A percentile compares a stretch with the other conserved stretches of the same genome.
Evolutionary conservation across 805 yeast genomes (phyloP).

Genomic region (Kuraishia ogatae): DNA sequence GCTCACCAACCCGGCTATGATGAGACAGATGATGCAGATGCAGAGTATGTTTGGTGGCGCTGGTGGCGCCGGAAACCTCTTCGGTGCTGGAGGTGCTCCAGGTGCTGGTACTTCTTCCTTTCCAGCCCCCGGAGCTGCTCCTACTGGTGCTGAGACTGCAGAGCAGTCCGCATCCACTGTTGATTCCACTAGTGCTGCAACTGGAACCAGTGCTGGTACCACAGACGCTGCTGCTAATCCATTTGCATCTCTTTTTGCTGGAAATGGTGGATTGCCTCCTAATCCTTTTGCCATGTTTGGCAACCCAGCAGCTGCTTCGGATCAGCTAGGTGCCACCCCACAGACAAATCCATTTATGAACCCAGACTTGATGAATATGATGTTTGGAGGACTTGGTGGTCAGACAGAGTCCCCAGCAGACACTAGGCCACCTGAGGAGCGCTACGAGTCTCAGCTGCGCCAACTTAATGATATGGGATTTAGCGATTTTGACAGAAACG

Average conservation of each 20-base stretch:
- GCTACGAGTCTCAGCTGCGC: constrained; percentile 61
- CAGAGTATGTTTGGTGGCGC: constrained; percentile 40
- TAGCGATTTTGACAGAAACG: constrained; percentile 85
- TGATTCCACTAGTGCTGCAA: constrained; percentile 3
- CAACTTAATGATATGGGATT: constrained; percentile 82
- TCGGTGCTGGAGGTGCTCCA: constrained; percentile 13
- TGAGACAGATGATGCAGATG: constrained; percentile 77
- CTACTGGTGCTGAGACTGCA: constrained; percentile 11
- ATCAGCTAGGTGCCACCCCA: constrained; percentile 15
- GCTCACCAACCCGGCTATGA: constrained; percentile 75
- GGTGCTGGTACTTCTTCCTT: constrained; percentile 17
- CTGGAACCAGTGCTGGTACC: background rate
- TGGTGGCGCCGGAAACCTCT: constrained; percentile 15
- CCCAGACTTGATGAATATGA: constrained; percentile 36
- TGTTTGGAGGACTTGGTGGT: constrained; percentile 39
- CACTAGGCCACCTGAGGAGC: constrained; percentile 71
- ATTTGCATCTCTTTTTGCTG: constrained; percentile 35
- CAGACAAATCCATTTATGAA: constrained; percentile 31
- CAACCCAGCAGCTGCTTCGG: constrained; percentile 17
- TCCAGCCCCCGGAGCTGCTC: constrained; percentile 42
- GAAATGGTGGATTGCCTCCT: constrained; percentile 15
- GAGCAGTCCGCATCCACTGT: constrained; percentile 15
- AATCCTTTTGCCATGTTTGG: constrained; percentile 36
- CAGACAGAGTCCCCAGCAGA: constrained; percentile 56
- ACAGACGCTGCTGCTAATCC: constrained; percentile 33